Base-by-base conservation (phyloP, 257 asterid species). In the Petunia secreta region DNA sequence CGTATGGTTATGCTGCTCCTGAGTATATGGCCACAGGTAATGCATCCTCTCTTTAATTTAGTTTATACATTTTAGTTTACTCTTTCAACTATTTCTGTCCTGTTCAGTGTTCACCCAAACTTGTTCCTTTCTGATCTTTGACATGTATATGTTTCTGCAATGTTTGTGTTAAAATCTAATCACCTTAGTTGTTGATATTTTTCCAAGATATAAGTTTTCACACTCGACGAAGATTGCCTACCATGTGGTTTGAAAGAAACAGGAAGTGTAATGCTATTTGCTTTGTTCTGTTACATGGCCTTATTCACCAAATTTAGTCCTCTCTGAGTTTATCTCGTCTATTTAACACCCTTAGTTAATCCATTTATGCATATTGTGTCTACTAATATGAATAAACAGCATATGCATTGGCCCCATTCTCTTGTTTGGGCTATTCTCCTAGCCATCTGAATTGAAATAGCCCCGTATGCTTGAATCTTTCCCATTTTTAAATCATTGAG, bases 1-100 rank as follows among this genome's bases (percentile, higher is more conserved):
- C 90, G 6, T 87, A 85, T 75, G 90, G 90, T 11, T 87, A 87
- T 82, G 90, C 90, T 0, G 89, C 90, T 64, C 90, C 90, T 0
- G 90, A 87, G 74, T 87, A 87, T 65, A 77, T 85, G 82, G 87
- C 87, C 78, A 87, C 89, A 59, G 90, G 90, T 87, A 75, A 53
- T 77, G 6, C 13, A 63, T 63, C 41, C 40, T 78, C 41, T 0
- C 13, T 4, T 16, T 15, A 1, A 16, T 79, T 36, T 54, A 55
- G 13, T 64, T 60, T 36, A 15, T 73, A 38, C 75, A 11, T 44
- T 5, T 62, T 5, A 75, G 38, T 9, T 52, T 62, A 37, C 16
- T 34, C 13, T 58, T 53, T 8, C 2, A 48, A 41, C 44, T 78
- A 34, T 44, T 43, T 16, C 55, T 46, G 10, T 25, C 3, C 39